phyloP scores from a whole-genome alignment of 2,329 filamentous ascomycete genomes.

The Trichoderma oligosporum region DNA sequence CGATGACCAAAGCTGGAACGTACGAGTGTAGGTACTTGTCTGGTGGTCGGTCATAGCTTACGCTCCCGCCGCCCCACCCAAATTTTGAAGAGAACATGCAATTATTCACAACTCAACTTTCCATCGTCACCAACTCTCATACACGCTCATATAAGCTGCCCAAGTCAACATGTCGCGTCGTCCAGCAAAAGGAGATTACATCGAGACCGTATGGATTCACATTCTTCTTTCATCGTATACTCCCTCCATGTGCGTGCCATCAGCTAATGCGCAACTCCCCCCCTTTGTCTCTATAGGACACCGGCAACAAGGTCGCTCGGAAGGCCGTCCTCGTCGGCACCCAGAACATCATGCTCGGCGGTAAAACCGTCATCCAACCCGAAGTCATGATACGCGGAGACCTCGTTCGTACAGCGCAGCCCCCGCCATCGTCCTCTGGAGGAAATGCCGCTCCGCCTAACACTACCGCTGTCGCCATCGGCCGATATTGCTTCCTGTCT shows the following conservation, averaged over 20 bases:
- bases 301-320: constrained; percentile 96
- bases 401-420: constrained; percentile 58
- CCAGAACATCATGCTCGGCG: constrained; percentile 95
- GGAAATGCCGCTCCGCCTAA: constrained; percentile 41
- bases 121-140: background rate
- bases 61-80: constrained; percentile 12
- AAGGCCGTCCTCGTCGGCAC: constrained; percentile 89
- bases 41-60: constrained; percentile 13
- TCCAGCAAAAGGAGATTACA: constrained; percentile 83
- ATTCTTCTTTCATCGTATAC: background rate
- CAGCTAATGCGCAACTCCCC: constrained; percentile 4
- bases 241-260: background rate
- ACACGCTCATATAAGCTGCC: background rate
- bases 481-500: constrained; percentile 85
- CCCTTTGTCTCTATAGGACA: no score
- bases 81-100: background rate
- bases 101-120: background rate
- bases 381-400: constrained; percentile 94
- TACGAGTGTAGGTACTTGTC: no score
- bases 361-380: constrained; percentile 92
- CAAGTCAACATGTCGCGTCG: constrained; percentile 68
- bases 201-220: constrained; percentile 71
- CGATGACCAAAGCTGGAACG: background rate
- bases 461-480: constrained; percentile 76
- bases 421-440: constrained; percentile 35